Evolutionary conservation across 208 protist species (phyloP), one percentile per base, ranked within the genome.

Genomic region (Wallacemonas sp.): DNA sequence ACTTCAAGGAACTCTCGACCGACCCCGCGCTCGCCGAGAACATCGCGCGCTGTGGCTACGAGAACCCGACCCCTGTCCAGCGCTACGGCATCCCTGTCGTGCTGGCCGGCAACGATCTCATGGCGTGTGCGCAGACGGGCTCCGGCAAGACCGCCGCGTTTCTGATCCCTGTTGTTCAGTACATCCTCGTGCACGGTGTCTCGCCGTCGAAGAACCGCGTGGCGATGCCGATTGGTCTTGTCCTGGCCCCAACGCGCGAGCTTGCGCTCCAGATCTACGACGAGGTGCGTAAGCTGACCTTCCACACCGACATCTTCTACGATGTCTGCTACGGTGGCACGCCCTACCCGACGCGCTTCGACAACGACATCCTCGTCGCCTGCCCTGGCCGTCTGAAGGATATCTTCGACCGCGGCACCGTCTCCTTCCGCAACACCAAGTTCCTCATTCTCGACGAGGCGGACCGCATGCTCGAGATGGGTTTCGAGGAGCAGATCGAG

Each of bases 401-500:
- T 72, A 75, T 97, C 52, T 94, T 90, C 77, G 87, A 89, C 58
- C 80, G 86, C 62, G 65, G 72, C 63, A 67, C 72, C 36, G 74
- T 99, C 38, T 95, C 86, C 38, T 87, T 99, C 57, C 66, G 70
- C 12, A 47, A 72, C 29, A 90, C 97, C 64, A 93, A 93, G 61
- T 99, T 96, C 70, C 85, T 99, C 26, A 87, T 98, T 49, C 88
- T 99, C 23, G 98, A 99, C 74, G 98, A 99, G 77, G 98, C 98
- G 9, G 98, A 99, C 77, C 94, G 98, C 63, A 99, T 99, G 98
- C 85, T 99, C 27, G 98, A 99, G 81, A 99, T 99, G 98, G 98
- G 98, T 43, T 99, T 99, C 66, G 98, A 99, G 74, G 96, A 98
- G 66, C 98, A 99, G 84, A 99, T 99, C 70, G 94, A 98, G 64